Base-by-base conservation (phyloP, 116 monocot species). In the Iris pallida region DNA sequence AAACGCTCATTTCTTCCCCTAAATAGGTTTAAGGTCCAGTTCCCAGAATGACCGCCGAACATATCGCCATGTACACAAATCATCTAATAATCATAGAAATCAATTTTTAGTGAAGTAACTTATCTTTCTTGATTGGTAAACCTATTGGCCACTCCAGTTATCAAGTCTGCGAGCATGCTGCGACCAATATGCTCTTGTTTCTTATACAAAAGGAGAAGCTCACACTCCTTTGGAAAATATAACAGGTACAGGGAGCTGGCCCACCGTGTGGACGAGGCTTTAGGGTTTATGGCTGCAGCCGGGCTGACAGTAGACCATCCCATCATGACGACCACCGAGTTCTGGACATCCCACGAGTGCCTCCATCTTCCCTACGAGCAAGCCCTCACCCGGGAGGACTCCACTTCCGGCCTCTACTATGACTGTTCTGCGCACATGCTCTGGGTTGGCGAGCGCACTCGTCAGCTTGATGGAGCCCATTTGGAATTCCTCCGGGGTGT, bases 401-500 rank as follows among this genome's bases (percentile, higher is more conserved):
- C 80, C 41, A 80, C 79, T 40, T 55, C 79, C 15, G 79, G 79
- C 15, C 73, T 44, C 45, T 59, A 73, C 63, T 79, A 79, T 16
- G 79, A 73, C 45, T 79, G 79, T 69, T 79, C 79, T 45, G 77
- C 82, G 42, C 78, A 82, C 54, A 70, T 82, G 73, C 70, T 82
- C 11, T 82, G 82, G 82, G 77, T 78, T 7, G 82, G 82, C 7
- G 82, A 82, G 61, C 69, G 82, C 60, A 82, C 82, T 53, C 77
- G 82, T 42, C 82, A 82, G 55, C 78, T 78, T 15, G 82, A 82
- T 20, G 78, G 81, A 1, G 82, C 82, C 4, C 82, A 82, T 71
- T 77, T 82, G 11, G 82, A 82, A 66, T 82, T 82, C 73, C 82
- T 82, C 59, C 69, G 82, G 15, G 82, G 83, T 20, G 49, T 83